Base-by-base conservation (phyloP, 495 filamentous ascomycete species). In the Baudoinia panamericana region DNA sequence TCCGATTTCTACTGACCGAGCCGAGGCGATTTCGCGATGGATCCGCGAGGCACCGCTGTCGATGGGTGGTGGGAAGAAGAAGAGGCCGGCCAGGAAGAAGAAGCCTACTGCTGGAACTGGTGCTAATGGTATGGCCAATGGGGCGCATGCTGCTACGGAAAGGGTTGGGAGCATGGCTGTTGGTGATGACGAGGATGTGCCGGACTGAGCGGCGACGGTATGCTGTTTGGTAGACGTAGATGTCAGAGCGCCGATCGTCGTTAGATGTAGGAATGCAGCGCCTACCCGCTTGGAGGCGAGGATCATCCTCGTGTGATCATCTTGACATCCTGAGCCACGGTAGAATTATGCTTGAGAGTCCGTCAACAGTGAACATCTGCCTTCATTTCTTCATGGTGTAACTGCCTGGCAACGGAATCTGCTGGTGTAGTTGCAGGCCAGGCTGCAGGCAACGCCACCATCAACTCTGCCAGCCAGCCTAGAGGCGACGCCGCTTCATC, bases 1-100 rank as follows among this genome's bases (percentile, higher is more conserved):
- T 54, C 72, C 74, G 0, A 73, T 82, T 47, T 64, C 68, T 4
- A 81, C 76, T 5, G 78, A 82, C 38, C 66, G 81, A 26, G 81
- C 80, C 0, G 65, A 71, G 29, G 70, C 70, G 24, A 66, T 86
- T 34, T 70, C 74, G 3, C 62, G 73, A 18, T 86, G 81, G 81
- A 70, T 86, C 32, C 63, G 61, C 20, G 76, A 80, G 42, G 76
- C 71, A n/a, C 74, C 74, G 37, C 24, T 55, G 16, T 41, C 36
- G 7, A 41, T 52, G 24, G 50, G 45, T 8, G 47, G 26, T 39
- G 39, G 33, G 46, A 58, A 44, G 53, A 56, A 45, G 29, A 45
- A 33, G 38, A 35, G 31, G 16, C 29, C 47, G 3, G 37, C 46
- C 9, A 48, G 46, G 30, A 53, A 44, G 47, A 59, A 54, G 50